These are phyloP conservation scores for Perkinsus marinus DNA, from an alignment of 169 alveolate genomes.

Conservation along the genomic window DNA sequence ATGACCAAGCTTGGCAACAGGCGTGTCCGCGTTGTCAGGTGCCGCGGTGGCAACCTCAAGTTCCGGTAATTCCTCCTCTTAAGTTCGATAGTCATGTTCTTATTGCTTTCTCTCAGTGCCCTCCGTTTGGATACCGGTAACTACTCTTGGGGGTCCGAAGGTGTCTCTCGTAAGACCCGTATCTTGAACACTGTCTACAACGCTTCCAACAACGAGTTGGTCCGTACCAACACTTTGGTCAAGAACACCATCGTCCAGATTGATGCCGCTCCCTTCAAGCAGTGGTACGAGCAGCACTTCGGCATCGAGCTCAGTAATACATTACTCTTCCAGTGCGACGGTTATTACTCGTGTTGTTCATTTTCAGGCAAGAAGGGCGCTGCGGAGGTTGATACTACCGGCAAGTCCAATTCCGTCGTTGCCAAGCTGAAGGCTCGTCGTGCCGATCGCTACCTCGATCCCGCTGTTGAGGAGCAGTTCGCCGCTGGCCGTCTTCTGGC, in stretches of 20 bases:
- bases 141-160: slow-evolving; percentile 91
- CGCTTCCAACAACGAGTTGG: slow-evolving; percentile 97
- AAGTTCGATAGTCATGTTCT: background rate
- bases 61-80: slow-evolving; percentile 1
- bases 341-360: background rate
- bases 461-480: slow-evolving; percentile 83
- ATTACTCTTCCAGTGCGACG: background rate
- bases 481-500: slow-evolving; percentile 89
- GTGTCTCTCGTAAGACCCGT: slow-evolving; percentile 74
- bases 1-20: slow-evolving; percentile 88
- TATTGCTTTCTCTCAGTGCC: slow-evolving; percentile 60
- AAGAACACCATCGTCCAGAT: slow-evolving; percentile 91
- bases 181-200: slow-evolving; percentile 94
- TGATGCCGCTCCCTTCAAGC: slow-evolving; percentile 97
- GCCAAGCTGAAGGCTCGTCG: slow-evolving; percentile 31
- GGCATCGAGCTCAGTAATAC: slow-evolving; percentile 40
- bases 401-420: slow-evolving; percentile 15
- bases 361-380: slow-evolving; percentile 28
- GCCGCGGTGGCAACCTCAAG: slow-evolving; percentile 93
- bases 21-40: slow-evolving; percentile 84
- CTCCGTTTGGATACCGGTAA: slow-evolving; percentile 91
- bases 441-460: slow-evolving; percentile 35
- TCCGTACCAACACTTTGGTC: slow-evolving; percentile 95
- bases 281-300: slow-evolving; percentile 66
- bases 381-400: slow-evolving; percentile 15